Evolutionary conservation across 2,329 filamentous ascomycete genomes (phyloP).

Genomic region (Botrytis byssoidea): DNA sequence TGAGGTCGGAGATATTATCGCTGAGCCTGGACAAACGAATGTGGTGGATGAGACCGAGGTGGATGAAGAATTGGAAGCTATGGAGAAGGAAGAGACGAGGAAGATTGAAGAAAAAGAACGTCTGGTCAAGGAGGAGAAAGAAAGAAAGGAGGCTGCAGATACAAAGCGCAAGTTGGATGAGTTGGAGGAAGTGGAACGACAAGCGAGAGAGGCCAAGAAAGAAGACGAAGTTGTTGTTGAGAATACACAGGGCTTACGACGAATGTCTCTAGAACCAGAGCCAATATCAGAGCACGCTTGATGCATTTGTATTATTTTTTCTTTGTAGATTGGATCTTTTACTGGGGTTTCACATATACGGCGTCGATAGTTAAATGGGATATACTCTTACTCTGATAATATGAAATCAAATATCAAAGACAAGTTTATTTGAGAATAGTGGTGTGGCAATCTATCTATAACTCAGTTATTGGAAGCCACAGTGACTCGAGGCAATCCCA

Average conservation of each 20-base stretch:
- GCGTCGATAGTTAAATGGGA: not conserved
- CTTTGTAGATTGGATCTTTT: not conserved
- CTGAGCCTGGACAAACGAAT: constrained; percentile 53
- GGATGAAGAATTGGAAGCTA: constrained; percentile 78
- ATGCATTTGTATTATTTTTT: not conserved
- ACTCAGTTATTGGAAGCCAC: not conserved
- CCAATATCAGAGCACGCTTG: constrained; percentile 22
- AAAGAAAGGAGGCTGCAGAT: constrained; percentile 36
- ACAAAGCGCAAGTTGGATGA: constrained; percentile 35
- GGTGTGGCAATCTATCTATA: not conserved
- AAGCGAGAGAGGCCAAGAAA: constrained; percentile 23
- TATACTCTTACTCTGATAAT: not conserved
- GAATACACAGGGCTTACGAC: constrained; percentile 28
- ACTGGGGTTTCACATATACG: not conserved
- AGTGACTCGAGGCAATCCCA: not conserved
- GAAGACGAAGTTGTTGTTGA: constrained; percentile 26
- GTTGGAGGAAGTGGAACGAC: constrained; percentile 31
- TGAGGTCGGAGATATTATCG: constrained; percentile 76
- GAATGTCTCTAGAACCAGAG: constrained; percentile 31
- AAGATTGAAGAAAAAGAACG: constrained; percentile 42
- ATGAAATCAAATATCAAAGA: not conserved
- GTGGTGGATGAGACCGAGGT: constrained; percentile 81
- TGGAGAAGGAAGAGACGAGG: constrained; percentile 56
- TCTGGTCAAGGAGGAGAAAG: constrained; percentile 32
- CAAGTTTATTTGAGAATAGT: not conserved